Conservation (phyloP, 2,329 filamentous ascomycete species). For the Myriosclerotinia curreyana region DNA sequence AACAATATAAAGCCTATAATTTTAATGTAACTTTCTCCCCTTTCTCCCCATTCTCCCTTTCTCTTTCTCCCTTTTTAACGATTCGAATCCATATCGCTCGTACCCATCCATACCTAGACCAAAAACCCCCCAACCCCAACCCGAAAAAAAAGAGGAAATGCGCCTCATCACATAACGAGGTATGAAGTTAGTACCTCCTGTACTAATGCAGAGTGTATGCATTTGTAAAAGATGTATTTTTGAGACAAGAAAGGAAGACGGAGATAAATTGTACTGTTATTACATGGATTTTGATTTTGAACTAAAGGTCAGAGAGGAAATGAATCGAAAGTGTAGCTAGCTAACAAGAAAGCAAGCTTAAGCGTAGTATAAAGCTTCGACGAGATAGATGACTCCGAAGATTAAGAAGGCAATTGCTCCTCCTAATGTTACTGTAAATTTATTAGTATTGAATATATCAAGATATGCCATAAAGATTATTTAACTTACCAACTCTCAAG, state of each 20-base stretch:
- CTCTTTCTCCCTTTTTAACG: neutral
- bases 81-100: neutral
- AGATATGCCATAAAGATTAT: neutral
- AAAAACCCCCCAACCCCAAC: neutral
- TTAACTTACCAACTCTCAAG: slow-evolving; percentile 83
- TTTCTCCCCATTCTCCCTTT: too few relatives aligned
- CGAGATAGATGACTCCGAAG: slow-evolving; percentile 87
- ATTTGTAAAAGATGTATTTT: neutral
- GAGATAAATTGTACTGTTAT: slow-evolving; percentile 5
- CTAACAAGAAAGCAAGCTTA: slow-evolving; percentile 22
- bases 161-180: neutral
- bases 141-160: neutral
- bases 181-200: neutral
- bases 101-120: neutral
- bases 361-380: slow-evolving; percentile 68
- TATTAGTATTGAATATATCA: slow-evolving; percentile 31
- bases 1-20: neutral
- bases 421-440: slow-evolving; percentile 76
- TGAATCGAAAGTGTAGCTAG: neutral
- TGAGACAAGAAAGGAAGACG: neutral
- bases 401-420: slow-evolving; percentile 86
- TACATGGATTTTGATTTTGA: neutral
- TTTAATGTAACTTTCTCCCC: neutral
- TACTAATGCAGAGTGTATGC: neutral
- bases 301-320: neutral